These are phyloP conservation scores for Ulota crispa DNA, from an alignment of 225 moss, liverwort and hornwort species.

Conservation along the genomic window DNA sequence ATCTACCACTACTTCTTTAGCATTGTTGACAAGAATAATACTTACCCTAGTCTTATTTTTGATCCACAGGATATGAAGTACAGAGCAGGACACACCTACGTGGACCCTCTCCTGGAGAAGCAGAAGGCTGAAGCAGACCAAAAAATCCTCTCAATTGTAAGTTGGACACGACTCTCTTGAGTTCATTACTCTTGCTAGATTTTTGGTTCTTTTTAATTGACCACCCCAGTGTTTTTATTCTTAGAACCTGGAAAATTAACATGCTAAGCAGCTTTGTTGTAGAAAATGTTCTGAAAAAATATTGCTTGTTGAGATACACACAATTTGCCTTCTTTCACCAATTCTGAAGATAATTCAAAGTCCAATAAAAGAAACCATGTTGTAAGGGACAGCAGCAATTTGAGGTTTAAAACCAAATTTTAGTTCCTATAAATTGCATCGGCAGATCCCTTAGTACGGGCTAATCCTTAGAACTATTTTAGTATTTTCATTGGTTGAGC, in stretches of 20 bases:
- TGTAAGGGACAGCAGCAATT: no score
- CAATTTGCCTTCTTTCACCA: no score
- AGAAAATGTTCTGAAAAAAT: no score
- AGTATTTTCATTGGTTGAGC: no score
- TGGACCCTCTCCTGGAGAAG: conserved; percentile 85
- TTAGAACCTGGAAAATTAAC: background rate
- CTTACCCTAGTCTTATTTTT: background rate
- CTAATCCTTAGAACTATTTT: no score
- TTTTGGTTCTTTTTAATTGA: background rate
- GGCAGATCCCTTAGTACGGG: no score
- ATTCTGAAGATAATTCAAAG: no score
- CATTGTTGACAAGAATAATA: background rate
- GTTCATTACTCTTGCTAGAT: background rate
- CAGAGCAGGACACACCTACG: conserved; percentile 59
- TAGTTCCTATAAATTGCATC: no score
- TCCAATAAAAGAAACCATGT: no score
- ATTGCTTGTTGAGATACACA: no score
- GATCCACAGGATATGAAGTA: conserved; percentile 73
- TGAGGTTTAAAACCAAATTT: no score
- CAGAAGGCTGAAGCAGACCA: conserved; percentile 65
- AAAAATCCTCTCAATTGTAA: conserved; percentile 43
- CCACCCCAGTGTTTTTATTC: background rate
- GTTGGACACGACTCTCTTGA: background rate
- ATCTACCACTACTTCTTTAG: background rate
- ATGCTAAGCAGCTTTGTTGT: no score